Base-by-base conservation (phyloP, 2,329 filamentous ascomycete genomes). In the Escovopsis sp. region DNA sequence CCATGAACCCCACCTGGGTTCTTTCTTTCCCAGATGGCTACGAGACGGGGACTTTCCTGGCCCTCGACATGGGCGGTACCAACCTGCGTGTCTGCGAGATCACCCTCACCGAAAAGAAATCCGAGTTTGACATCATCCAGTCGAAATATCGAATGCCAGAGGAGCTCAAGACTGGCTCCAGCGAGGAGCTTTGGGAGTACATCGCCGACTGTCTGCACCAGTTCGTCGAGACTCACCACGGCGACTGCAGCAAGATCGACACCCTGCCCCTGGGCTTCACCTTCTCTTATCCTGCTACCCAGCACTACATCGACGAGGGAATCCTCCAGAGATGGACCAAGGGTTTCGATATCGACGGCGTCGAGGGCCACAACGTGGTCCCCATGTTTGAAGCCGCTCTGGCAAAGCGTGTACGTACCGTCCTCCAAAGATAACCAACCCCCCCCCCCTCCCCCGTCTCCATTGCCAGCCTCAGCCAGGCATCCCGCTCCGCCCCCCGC, bases 1-100 rank as follows among this genome's bases (percentile, higher is more conserved):
- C 89, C 46, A 95, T 96, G 89, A 95, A 95, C 66, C 84, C 89
- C 45, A 94, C 88, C 43, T 95, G 89, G 89, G 87, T 93, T 49
- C 87, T 94, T 78, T 76, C 76, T 38, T 86, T 86, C 61, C 89
- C 89, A 19, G 82, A 82, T 58, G 89, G 89, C 50, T 64, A 88
- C 51, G 89, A 95, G 63, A 84, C 79, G 8, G 89, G 89, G 47
- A 91, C 82, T 12, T 94, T 80, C 61, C 70, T 96, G 34, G 87
- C 89, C 43, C 72, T 96, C 36, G 89, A 96, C 59, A 93, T 96
- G 83, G 89, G 89, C 45, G 89, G 89, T 54, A 96, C 89, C 56
- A 96, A 96, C 63, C 68, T 95, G 48, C 83, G 89, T 59, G 88
- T 96, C 50, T 95, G 89, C 63, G 84, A 94, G 63, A 89, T 96